Evolutionary conservation across 2,329 filamentous ascomycete species (phyloP).

Genomic region (Pseudogymnoascus sp.): DNA sequence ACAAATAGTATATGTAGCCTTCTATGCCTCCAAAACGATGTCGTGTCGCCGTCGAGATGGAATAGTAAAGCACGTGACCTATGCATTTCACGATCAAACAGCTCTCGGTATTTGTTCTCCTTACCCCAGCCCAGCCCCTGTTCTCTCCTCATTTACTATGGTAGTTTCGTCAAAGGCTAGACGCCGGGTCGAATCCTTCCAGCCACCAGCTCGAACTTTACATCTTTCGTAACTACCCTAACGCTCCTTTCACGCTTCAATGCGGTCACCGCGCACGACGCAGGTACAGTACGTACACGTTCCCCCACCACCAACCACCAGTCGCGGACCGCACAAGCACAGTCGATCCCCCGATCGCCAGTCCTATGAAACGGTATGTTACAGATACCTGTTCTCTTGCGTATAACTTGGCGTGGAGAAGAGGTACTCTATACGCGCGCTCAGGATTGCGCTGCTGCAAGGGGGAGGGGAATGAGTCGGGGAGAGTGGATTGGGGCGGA

Average conservation of each 20-base stretch:
- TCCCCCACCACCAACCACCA: neutral
- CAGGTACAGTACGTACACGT: neutral
- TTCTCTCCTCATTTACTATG: neutral
- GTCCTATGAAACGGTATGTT: neutral
- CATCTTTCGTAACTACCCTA: neutral
- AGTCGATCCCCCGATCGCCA: neutral
- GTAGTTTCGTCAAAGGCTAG: neutral
- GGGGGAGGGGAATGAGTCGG: constrained; percentile 51
- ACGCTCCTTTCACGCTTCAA: neutral
- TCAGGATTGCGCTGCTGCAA: constrained; percentile 49
- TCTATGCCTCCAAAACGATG: too few relatives aligned
- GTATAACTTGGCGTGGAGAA: constrained; percentile 39
- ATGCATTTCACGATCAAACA: neutral
- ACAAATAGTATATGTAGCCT: too few relatives aligned
- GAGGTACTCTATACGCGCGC: constrained; percentile 38
- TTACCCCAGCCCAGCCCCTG: neutral
- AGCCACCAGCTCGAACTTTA: neutral
- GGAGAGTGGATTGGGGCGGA: constrained; percentile 56
- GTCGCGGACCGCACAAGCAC: neutral
- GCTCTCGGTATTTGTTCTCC: neutral
- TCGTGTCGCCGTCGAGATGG: too few relatives aligned
- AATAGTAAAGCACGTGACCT: neutral
- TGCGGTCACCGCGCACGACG: neutral
- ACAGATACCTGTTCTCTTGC: constrained; percentile 29
- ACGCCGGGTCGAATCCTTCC: neutral